Base-by-base conservation (phyloP, 129 eudicot genomes). In the Flaveria ramosissima region DNA sequence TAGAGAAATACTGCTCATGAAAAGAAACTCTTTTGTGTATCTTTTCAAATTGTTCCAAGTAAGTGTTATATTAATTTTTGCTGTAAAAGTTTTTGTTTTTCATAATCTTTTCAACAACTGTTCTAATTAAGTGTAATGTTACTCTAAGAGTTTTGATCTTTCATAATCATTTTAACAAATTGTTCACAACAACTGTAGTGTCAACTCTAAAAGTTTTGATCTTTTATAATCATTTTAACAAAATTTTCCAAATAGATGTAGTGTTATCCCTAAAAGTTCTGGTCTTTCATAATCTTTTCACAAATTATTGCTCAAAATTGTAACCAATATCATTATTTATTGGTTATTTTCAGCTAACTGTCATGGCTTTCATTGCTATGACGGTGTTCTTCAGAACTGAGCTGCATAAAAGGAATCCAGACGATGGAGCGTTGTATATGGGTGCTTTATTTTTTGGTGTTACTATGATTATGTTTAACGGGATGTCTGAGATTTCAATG, bases 401-500 rank as follows among this genome's bases (percentile, higher is more conserved):
- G 60, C 81, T 91, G 92, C 85, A 83, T 70, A 68, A 77, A 70
- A 53, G 70, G 14, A 46, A 15, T 59, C 16, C 59, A 13, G 57
- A 32, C 41, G 97, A 83, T 62, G 97, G 97, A 36, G 67, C 56
- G 1, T 24, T 91, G 46, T 88, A 62, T 65, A 53, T 13, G 0
- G 94, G 92, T 9, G 88, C 94, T 39, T 59, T 85, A 0, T 91
- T 91, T 57, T 88, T 78, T 15, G 70, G 81, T 12, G 78, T 78
- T 6, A 42, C 60, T 16, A 62, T 72, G 56, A 10, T 84, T 51
- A 81, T 86, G 94, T 88, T 88, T 70, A 85, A 85, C 69, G 96
- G 96, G 41, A 42, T 90, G 85, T 70, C 96, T 1, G 98, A 93
- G 82, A 65, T 93, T 46, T 75, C 96, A 63, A 85, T 91, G 89